Conservation (phyloP, 108 stramenopile species). For the Skeletonema potamos region DNA sequence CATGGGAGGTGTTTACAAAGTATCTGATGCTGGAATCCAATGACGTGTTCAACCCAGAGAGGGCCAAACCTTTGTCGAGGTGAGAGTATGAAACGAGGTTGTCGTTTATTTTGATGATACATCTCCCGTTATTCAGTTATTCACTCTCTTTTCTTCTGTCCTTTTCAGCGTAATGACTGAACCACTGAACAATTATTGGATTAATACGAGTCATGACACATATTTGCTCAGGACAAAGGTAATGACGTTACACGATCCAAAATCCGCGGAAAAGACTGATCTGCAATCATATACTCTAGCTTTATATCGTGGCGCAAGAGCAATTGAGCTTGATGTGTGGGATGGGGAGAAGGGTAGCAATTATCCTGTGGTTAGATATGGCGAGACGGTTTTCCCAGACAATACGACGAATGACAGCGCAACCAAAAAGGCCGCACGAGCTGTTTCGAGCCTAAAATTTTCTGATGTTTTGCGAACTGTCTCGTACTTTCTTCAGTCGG, state of each 20-base stretch:
- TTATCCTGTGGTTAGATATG: constrained; percentile 50
- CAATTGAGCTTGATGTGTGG: constrained; percentile 97
- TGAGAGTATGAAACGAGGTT: neutral
- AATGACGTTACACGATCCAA: constrained; percentile 81
- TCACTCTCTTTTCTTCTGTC: neutral
- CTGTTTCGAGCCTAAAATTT: constrained; percentile 32
- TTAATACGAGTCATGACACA: constrained; percentile 95
- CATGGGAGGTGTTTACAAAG: constrained; percentile 62
- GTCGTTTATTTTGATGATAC: neutral
- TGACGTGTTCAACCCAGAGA: constrained; percentile 64
- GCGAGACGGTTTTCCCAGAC: constrained; percentile 16
- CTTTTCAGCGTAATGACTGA: constrained; percentile 62
- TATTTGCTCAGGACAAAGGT: constrained; percentile 96
- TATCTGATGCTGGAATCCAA: constrained; percentile 56
- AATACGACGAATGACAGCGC: neutral
- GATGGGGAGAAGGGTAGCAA: constrained; percentile 61
- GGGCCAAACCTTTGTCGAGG: constrained; percentile 40
- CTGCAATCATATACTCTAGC: constrained; percentile 79
- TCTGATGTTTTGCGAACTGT: constrained; percentile 66
- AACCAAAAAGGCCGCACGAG: neutral
- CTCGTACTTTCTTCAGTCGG: constrained; percentile 57
- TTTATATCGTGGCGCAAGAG: constrained; percentile 90
- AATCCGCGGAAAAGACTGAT: constrained; percentile 32
- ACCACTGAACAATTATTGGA: constrained; percentile 91
- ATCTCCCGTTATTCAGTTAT: neutral